Base-by-base conservation (phyloP, 2,329 filamentous ascomycete genomes). In the Monosporascus sp. region DNA sequence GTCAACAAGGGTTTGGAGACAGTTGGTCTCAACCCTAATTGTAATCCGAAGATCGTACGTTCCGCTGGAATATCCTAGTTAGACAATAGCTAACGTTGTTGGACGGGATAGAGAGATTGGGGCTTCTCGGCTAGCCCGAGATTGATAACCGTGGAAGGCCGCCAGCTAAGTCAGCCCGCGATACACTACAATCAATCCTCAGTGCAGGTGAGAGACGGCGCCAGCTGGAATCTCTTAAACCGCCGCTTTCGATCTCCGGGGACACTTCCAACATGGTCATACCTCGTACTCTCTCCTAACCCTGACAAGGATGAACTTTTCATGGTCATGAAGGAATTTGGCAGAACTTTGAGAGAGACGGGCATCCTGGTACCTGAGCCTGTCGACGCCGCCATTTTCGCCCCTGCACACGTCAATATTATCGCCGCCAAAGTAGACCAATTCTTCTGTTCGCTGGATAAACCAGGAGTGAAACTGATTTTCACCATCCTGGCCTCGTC, bases 1-100 rank as follows among this genome's bases (percentile, higher is more conserved):
- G 70, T 75, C 5, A 70, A 62, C 0, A 71, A 75, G 7, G 82
- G 81, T 0, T 64, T 76, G 18, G 54, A 61, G 3, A 70, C 78
- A 2, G 71, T 83, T 27, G 79, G 81, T 4, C 65, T 85, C 8
- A 41, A 41, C 17, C 38, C 38, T 18, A 41, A 41, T n/a, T 18
- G n/a, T n/a, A 41, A 41, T 41, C 38, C n/a, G 38, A 41, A 41
- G 18, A 41, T 41, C 7, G 38, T 41, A 18, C 1, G 38, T 41
- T 5, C n/a, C 18, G 18, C 38, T 8, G 18, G 18, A 41, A 41
- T 38, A 17, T 7, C 38, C 17, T 41, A 8, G 8, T n/a, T 41
- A 18, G 6, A 18, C 15, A 18, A 20, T n/a, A 18, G 7, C 38
- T 38, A 15, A 25, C 17, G 38, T 18, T 41, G 18, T n/a, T 18